Evolutionary conservation across 768 basidiomycete genomes (phyloP), one percentile per base, ranked within the genome.

Genomic region (Terana coerulea): DNA sequence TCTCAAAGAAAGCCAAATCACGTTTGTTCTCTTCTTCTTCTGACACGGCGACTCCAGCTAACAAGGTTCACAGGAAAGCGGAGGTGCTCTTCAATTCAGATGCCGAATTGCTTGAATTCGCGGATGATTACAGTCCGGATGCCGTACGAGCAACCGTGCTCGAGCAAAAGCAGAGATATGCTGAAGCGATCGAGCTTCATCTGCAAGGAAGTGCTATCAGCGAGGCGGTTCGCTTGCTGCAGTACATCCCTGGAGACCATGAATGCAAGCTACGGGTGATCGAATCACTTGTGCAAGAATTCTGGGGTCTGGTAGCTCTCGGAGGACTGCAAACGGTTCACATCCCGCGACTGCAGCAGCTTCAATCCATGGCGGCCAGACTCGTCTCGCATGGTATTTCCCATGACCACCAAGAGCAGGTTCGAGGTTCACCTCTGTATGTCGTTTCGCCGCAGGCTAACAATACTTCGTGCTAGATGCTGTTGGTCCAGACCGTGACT

Each of bases 71-170:
- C 54, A 86, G 84, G 34, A 68, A 74, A 60, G 73, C 74, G 17
- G 44, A 65, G 44, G 47, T 58, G 9, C 59, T 86, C 2, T 87
- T 87, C 50, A 53, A 65, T 0, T 69, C 72, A 1, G 59, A 67
- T 0, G 79, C 85, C 17, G 81, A 83, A 17, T 72, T 72, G 25
- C 51, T 83, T 15, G 74, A 76, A 37, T 86, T 80, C 53, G 68
- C 79, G 6, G 75, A 81, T 35, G 72, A 78, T 3, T 72, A 73
- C 37, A 75, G 75, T 41, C 64, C 86, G 14, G 78, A 82, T 60
- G 57, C 71, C 15, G 75, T 76, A 9, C 75, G 69, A 12, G 75
- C 75, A 0, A 63, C 64, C 0, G 59, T 86, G 3, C 67, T 83
- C 10, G 69, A 72, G 28, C 63, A 64, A 3, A 67, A 70, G 8